Conservation (phyloP, 1,284 basidiomycete species). For the Papiliotrema terrestris region DNA sequence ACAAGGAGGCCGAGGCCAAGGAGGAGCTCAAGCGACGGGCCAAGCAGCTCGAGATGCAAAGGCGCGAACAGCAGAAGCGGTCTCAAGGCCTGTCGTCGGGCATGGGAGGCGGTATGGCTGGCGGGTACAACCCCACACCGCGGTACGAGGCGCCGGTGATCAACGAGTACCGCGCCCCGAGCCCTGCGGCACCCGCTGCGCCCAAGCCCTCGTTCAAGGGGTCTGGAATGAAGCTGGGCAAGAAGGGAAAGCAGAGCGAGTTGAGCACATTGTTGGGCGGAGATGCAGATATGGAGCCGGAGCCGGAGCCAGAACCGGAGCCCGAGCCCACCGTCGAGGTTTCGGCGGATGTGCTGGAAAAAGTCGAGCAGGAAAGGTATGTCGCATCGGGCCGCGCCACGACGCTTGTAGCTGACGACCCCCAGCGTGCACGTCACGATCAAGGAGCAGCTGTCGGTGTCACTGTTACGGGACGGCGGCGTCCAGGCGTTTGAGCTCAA, state of each 20-base stretch:
- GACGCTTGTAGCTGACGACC: no score
- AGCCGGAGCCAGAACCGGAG: constrained; percentile 54
- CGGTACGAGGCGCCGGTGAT: constrained; percentile 59
- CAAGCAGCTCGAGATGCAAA: constrained; percentile 97
- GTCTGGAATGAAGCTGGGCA: constrained; percentile 94
- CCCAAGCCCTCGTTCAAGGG: constrained; percentile 84
- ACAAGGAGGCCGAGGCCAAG: constrained; percentile 99
- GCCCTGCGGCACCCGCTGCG: constrained; percentile 51
- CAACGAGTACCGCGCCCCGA: constrained; percentile 37
- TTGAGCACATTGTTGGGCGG: constrained; percentile 82
- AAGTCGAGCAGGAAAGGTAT: constrained; percentile 74
- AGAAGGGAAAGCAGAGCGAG: constrained; percentile 84
- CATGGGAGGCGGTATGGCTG: constrained; percentile 51
- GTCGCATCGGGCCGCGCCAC: constrained; percentile 14
- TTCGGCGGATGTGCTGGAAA: constrained; percentile 62
- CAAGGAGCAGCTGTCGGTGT: constrained; percentile 76
- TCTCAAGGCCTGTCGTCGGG: constrained; percentile 51
- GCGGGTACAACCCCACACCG: constrained; percentile 63
- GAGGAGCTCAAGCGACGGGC: constrained; percentile 98
- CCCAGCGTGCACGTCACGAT: constrained; percentile 77
- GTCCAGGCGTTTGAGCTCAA: constrained; percentile 84
- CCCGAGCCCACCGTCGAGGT: constrained; percentile 54
- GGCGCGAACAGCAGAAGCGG: constrained; percentile 85
- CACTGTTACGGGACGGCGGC: constrained; percentile 84
- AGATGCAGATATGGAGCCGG: constrained; percentile 59